Evolutionary conservation across 371 early-diverging fungal genomes (phyloP), one percentile per base, ranked within the genome.

Genomic region (Mortierella sp.): DNA sequence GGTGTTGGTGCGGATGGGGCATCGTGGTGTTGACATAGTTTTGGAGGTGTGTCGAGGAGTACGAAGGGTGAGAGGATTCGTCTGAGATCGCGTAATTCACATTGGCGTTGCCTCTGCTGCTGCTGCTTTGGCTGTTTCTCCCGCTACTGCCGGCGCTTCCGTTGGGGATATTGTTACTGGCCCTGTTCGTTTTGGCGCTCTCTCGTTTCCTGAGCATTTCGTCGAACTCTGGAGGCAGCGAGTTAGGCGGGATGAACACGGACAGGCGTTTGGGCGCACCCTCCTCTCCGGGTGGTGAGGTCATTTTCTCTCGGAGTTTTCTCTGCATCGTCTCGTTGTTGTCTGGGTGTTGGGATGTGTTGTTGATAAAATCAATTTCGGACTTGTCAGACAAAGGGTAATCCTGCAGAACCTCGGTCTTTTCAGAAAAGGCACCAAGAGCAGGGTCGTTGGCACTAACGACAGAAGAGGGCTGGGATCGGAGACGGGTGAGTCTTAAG

Each of bases 1-100:
- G 29, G 12, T 65, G 29, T 24, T 7, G 35, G 49, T 65, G 49
- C 43, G 29, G 38, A 7, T 63, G 43, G 24, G 48, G 32, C 75
- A 77, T 51, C 16, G 55, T 46, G 51, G 68, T 75, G 55, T 84
- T 70, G 56, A 84, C 41, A 48, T 80, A 83, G 35, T 77, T 29
- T 27, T 83, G 80, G n/a, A 83, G 54, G n/a, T 84, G 80, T 5
- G 78, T 44, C 0, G 80, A 77, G 0, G 84, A 84, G 70, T 80
- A 84, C 6, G 84, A 81, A 10, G 81, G 81, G 4, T 71, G 81
- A 18, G 29, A 27, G 0, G 58, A 27, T 38, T 32, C n/a, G 4
- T 63, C 48, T 46, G 48, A 68, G 38, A n/a, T 21, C n/a, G 2
- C 3, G 14, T 51, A 18, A 16, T 38, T n/a, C 12, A 14, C 10